Conservation (phyloP, 164 flowering plant species). For the Umbilicus rupestris region DNA sequence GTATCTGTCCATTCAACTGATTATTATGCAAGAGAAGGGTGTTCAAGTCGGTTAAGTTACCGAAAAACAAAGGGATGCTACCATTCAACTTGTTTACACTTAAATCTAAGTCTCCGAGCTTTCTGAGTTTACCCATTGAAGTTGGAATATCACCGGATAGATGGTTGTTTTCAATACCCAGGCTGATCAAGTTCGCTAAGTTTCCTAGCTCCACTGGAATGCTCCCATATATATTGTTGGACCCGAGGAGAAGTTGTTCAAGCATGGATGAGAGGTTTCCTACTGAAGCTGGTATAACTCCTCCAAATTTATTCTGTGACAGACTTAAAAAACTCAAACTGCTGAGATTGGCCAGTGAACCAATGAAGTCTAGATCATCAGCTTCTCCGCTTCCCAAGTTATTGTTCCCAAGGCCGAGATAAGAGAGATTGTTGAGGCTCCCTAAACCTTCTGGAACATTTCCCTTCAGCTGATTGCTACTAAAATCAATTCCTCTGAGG, state of each 20-base stretch:
- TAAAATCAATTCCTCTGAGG: background rate
- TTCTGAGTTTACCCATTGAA: constrained; percentile 19
- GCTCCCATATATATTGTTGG: constrained; percentile 20
- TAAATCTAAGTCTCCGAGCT: constrained; percentile 10
- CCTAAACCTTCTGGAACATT: constrained; percentile 13
- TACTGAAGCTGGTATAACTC: constrained; percentile 21
- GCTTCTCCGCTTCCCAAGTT: constrained; percentile 15
- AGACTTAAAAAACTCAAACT: constrained; percentile 8
- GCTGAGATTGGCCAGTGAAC: constrained; percentile 17
- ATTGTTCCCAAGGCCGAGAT: background rate
- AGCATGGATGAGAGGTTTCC: constrained; percentile 20
- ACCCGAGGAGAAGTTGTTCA: background rate
- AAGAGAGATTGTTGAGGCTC: constrained; percentile 4
- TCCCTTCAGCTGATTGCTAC: constrained; percentile 18
- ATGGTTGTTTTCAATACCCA: constrained; percentile 12
- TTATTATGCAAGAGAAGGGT: constrained; percentile 8
- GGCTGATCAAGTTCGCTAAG: constrained; percentile 13
- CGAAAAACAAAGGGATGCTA: constrained; percentile 18
- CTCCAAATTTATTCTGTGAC: constrained; percentile 13
- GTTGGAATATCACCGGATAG: constrained; percentile 25
- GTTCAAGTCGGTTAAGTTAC: constrained; percentile 15
- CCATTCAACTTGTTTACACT: constrained; percentile 15
- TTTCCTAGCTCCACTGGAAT: constrained; percentile 28
- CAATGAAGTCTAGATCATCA: constrained; percentile 23
- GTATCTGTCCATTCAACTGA: constrained; percentile 15